These are phyloP conservation scores for Nicotiana noctiflora DNA, from an alignment of 257 asterid genomes.

Conservation along the genomic window DNA sequence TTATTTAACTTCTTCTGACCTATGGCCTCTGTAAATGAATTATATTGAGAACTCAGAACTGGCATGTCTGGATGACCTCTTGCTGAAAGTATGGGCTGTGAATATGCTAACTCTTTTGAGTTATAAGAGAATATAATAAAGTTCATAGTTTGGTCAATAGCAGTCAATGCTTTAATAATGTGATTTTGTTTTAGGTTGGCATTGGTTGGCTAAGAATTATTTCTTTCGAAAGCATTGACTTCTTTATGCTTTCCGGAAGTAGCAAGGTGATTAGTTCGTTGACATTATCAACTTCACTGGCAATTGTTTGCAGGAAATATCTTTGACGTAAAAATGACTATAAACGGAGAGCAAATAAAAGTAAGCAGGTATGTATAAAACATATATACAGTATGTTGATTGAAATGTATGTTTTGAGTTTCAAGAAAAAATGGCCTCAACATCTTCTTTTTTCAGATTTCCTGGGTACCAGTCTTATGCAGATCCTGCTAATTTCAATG, in stretches of 20 bases:
- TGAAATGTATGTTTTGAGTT: background rate
- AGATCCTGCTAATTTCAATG: constrained; percentile 16
- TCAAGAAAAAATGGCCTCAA: background rate
- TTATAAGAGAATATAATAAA: background rate
- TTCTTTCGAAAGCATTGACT: background rate
- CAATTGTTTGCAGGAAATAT: constrained; percentile 53
- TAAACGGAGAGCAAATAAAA: constrained; percentile 61
- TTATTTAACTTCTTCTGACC: background rate
- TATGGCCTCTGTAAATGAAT: background rate
- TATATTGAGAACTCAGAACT: background rate
- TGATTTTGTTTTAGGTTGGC: background rate
- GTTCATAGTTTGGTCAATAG: no score
- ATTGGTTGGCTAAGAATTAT: background rate
- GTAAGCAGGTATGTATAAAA: constrained; percentile 56
- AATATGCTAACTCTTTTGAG: background rate
- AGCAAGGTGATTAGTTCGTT: background rate
- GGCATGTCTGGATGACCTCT: background rate
- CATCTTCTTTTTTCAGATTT: background rate
- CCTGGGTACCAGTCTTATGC: constrained; percentile 16
- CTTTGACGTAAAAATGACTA: constrained; percentile 71
- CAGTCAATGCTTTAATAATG: no score
- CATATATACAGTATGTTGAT: background rate
- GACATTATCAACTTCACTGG: background rate
- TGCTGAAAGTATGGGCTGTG: background rate
- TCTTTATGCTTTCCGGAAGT: background rate